Evolutionary conservation across 441 rosid species (phyloP).

Genomic region (Pelargonium hybrid): DNA sequence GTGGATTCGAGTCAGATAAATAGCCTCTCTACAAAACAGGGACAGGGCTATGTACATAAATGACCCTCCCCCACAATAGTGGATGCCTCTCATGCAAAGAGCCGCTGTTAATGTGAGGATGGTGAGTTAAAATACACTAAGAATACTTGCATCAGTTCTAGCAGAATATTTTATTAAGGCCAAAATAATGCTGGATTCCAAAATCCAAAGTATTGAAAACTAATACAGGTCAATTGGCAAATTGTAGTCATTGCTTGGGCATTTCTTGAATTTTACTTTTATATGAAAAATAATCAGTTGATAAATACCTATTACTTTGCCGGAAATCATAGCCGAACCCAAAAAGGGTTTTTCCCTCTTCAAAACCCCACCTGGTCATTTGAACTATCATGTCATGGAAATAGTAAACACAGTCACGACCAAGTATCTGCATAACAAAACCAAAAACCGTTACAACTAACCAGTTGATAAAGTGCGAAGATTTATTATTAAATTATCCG

Average conservation of each 20-base stretch:
- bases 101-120: neutral
- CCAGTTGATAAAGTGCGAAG: neutral
- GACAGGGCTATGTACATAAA: neutral
- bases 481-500: too few species aligned
- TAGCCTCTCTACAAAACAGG: neutral
- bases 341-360: constrained; percentile 84
- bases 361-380: constrained; percentile 87
- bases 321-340: constrained; percentile 97
- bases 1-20: neutral
- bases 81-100: neutral
- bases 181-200: neutral
- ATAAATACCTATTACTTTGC: constrained; percentile 76
- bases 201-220: neutral
- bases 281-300: neutral
- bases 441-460: neutral
- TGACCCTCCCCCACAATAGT: neutral
- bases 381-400: constrained; percentile 91
- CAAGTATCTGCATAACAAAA: constrained; percentile 45
- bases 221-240: neutral
- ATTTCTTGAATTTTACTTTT: neutral
- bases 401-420: constrained; percentile 72
- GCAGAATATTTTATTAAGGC: neutral
- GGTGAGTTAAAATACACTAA: neutral
- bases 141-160: neutral
- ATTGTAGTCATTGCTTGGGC: neutral